Conservation (phyloP, 2,329 filamentous ascomycete species). For the Colletotrichum gloeosporioides region DNA sequence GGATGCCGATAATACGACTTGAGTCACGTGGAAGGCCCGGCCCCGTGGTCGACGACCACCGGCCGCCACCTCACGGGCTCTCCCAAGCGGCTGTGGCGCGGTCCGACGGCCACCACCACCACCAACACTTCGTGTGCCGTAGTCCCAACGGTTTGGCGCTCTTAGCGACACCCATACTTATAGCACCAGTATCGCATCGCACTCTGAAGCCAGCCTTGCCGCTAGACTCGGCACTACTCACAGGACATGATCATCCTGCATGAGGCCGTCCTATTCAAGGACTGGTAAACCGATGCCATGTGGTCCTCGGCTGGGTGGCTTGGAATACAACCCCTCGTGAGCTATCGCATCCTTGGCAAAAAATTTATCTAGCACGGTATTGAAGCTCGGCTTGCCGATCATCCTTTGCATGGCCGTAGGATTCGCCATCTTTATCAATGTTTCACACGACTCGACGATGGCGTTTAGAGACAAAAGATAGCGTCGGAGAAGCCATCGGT, state of each 20-base stretch:
- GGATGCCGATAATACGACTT: not conserved
- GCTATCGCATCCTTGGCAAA: not conserved
- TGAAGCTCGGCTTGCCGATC: not conserved
- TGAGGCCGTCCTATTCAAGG: not conserved
- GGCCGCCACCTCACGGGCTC: constrained; percentile 6
- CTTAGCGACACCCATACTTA: not conserved
- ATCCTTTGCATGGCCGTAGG: not conserved
- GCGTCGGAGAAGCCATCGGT: not conserved
- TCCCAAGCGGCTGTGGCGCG: constrained; percentile 13
- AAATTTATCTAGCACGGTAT: not conserved
- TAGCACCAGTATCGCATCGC: not conserved
- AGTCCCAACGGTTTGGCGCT: not conserved
- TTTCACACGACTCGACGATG: not conserved
- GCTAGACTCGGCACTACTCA: not conserved
- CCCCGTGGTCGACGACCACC: constrained; percentile 1
- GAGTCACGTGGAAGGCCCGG: constrained; percentile 7
- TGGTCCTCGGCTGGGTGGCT: not conserved
- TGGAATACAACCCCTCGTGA: not conserved
- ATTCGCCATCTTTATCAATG: not conserved
- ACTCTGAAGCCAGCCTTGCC: not conserved
- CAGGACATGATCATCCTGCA: not conserved
- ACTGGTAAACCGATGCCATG: not conserved
- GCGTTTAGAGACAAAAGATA: not conserved
- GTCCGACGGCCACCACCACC: not conserved
- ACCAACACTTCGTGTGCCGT: not conserved